Conservation (phyloP, 495 filamentous ascomycete species). For the Trichoderma erinaceum region DNA sequence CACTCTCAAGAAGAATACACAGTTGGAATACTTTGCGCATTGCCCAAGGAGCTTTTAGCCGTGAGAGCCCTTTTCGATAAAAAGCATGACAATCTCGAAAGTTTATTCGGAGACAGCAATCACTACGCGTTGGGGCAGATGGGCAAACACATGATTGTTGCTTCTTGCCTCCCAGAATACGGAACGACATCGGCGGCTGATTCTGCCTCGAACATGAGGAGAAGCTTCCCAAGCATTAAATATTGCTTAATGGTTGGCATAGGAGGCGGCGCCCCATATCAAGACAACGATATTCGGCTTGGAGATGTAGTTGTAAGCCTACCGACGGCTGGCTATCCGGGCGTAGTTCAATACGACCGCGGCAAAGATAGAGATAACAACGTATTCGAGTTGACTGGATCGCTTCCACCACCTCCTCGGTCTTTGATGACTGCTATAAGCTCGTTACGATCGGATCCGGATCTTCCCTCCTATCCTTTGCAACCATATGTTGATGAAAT, state of each 20-base stretch:
- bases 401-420: conserved; percentile 18
- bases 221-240: conserved; percentile 32
- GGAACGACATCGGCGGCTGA: conserved; percentile 27
- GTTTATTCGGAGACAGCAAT: neutral
- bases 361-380: conserved; percentile 30
- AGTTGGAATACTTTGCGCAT: neutral
- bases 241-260: conserved; percentile 40
- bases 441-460: conserved; percentile 24
- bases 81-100: neutral
- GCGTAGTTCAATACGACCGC: conserved; percentile 36
- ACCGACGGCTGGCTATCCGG: conserved; percentile 23
- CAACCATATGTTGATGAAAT: conserved; percentile 22
- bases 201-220: conserved; percentile 27
- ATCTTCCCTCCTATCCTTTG: conserved; percentile 19
- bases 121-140: conserved; percentile 38
- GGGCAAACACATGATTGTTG: conserved; percentile 39
- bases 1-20: neutral
- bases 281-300: conserved; percentile 31
- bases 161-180: conserved; percentile 33
- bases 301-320: conserved; percentile 37
- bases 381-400: conserved; percentile 33
- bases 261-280: conserved; percentile 33
- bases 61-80: neutral
- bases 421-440: conserved; percentile 26
- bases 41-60: neutral